phyloP scores from a whole-genome alignment of 345 rosid species.

The Gossypium anomalum region DNA sequence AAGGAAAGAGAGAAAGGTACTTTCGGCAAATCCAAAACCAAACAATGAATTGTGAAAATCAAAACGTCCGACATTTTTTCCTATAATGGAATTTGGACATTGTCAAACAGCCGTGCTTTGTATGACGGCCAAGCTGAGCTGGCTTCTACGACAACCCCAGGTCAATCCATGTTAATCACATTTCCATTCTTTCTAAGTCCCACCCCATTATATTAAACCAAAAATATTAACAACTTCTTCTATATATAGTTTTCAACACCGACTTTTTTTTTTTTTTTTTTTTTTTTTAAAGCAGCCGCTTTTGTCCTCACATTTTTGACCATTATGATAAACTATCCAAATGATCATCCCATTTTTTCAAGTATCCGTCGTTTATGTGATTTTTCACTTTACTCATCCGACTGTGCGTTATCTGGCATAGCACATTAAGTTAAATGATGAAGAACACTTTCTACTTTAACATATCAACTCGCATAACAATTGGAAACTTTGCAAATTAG shows the following conservation, averaged over 20 bases:
- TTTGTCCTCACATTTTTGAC: slow-evolving; percentile 9
- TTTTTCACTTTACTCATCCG: no score
- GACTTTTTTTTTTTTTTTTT: background rate
- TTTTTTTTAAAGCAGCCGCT: slow-evolving; percentile 9
- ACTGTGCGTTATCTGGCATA: no score
- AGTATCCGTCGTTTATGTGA: no score
- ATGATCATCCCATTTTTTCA: no score
- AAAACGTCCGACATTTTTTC: background rate
- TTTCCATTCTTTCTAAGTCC: background rate
- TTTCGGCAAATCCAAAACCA: background rate
- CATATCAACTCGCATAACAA: no score
- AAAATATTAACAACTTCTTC: no score
- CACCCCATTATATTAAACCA: no score
- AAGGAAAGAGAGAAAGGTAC: background rate
- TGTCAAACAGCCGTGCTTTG: slow-evolving; percentile 8
- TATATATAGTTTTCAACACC: background rate
- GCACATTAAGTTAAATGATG: no score
- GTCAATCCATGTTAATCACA: background rate
- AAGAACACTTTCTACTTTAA: no score
- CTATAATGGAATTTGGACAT: background rate
- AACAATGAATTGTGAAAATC: background rate
- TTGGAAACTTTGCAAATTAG: no score
- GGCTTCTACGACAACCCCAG: background rate
- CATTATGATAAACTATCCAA: no score
- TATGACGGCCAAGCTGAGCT: slow-evolving; percentile 15